phyloP scores from a whole-genome alignment of 129 eudicot species.

The Sambucus nigra region DNA sequence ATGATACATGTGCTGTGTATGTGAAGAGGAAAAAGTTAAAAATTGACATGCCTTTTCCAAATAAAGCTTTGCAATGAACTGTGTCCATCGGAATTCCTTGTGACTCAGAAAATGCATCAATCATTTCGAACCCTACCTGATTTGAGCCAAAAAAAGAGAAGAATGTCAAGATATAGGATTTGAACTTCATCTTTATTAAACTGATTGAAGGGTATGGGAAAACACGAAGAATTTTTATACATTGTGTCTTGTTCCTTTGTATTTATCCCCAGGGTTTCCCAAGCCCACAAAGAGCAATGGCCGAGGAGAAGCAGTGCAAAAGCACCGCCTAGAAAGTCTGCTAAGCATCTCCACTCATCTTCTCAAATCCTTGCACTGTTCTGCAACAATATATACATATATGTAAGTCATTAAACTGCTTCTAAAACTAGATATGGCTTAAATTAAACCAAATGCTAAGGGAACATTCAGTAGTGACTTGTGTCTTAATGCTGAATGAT shows the following conservation, averaged over 20 bases:
- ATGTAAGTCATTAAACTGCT: too few relatives aligned
- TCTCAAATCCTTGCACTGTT: constrained; percentile 6
- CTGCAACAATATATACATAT: constrained; percentile 9
- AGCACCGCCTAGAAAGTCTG: constrained; percentile 24
- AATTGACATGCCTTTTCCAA: constrained; percentile 63
- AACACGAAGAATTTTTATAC: too few relatives aligned
- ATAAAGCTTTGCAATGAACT: constrained; percentile 68
- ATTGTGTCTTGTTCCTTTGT: constrained; percentile 80
- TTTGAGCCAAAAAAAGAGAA: not conserved
- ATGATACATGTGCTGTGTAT: too few relatives aligned
- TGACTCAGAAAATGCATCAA: constrained; percentile 67
- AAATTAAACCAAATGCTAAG: too few relatives aligned
- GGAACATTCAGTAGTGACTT: too few relatives aligned
- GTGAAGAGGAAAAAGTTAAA: constrained; percentile 4
- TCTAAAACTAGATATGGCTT: too few relatives aligned
- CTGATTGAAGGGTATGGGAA: not conserved
- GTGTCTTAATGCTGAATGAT: too few relatives aligned
- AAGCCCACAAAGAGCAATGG: constrained; percentile 89
- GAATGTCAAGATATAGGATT: not conserved
- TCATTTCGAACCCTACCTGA: constrained; percentile 78
- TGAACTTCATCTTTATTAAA: not conserved
- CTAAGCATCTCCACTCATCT: constrained; percentile 31
- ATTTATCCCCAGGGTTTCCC: constrained; percentile 86
- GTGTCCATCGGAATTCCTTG: constrained; percentile 55
- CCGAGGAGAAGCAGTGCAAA: constrained; percentile 38